Conservation (phyloP, 148 eudicot species). For the Rhododendron williamsianum region DNA sequence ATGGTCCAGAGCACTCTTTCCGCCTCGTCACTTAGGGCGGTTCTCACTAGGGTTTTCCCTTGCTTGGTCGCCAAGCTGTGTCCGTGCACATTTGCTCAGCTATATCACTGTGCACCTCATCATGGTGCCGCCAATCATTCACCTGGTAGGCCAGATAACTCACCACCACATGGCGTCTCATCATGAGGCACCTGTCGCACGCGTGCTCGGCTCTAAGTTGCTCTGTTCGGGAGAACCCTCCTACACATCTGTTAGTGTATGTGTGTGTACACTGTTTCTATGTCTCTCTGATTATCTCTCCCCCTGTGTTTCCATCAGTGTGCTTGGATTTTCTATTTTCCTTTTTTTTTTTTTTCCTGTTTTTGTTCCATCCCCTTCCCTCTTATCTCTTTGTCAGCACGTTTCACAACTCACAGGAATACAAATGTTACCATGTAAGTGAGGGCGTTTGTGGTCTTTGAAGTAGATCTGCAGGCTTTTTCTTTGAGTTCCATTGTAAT, state of each 20-base stretch:
- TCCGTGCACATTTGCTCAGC: too few species aligned
- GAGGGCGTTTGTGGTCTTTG: background rate
- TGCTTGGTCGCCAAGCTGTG: too few species aligned
- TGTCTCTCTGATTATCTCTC: background rate
- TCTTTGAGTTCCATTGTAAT: background rate
- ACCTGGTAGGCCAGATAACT: too few species aligned
- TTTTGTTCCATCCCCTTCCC: background rate
- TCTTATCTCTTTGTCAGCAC: background rate
- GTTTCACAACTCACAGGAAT: background rate
- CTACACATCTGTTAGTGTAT: background rate
- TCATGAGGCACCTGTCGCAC: too few species aligned
- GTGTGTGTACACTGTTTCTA: background rate
- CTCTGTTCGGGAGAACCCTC: too few species aligned
- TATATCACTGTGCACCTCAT: too few species aligned
- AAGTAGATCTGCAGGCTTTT: background rate
- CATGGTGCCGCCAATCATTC: too few species aligned
- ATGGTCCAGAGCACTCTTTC: too few species aligned
- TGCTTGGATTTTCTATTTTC: background rate
- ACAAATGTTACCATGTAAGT: background rate
- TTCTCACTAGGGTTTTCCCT: too few species aligned
- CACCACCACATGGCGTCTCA: too few species aligned
- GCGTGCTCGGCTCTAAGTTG: too few species aligned
- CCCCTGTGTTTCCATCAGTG: background rate
- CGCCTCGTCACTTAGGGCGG: too few species aligned
- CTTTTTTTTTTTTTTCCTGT: background rate